Base-by-base conservation (phyloP, 345 rosid genomes). In the Anacardium occidentale region DNA sequence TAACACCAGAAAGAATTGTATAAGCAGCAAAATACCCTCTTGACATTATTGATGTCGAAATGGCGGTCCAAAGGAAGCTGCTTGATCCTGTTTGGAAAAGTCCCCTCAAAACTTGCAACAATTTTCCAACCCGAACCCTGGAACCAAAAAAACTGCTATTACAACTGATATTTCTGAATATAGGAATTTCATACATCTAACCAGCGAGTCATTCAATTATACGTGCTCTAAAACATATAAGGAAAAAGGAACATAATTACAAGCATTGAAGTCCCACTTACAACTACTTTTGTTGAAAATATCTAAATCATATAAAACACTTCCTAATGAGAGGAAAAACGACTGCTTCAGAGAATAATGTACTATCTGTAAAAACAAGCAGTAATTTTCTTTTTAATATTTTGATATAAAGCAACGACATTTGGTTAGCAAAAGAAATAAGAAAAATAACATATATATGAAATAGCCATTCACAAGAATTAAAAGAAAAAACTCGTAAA, bases 41-140 rank as follows among this genome's bases (percentile, higher is more conserved):
- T 79, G 54, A 78, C 91, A 80, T 96, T 93, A 54, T 85, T 89
- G 68, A 96, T 79, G 80, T 93, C 98, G 81, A 96, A 96, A 84
- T 96, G 96, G 75, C 91, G 91, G 63, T 96, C 99, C 79, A 96
- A 76, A 55, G 99, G 97, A 57, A 93, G 98, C 82, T 93, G 93
- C 90, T 93, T 96, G 76, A 96, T 88, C 77, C 94, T 85, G 74
- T 78, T 91, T 18, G 98, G 99, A 59, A 96, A 93, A 83, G 79
- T 93, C 15, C 98, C 99, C 81, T 96, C 99, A 81, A 96, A 96
- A 83, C 96, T 90, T 25, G 95, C 92, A 79, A 93, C 99, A 83
- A 96, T 85, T 80, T 92, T 96, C 98, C 97, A 96, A 74, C 98
- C 98, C 81, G 86, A 85, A 76, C 99, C 99, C 99, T 96, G 84